A percentile compares a stretch with the other conserved stretches of the same genome.
These are phyloP conservation scores for Kockovaella imperatae DNA, from an alignment of 768 basidiomycete genomes.

Conservation along the genomic window DNA sequence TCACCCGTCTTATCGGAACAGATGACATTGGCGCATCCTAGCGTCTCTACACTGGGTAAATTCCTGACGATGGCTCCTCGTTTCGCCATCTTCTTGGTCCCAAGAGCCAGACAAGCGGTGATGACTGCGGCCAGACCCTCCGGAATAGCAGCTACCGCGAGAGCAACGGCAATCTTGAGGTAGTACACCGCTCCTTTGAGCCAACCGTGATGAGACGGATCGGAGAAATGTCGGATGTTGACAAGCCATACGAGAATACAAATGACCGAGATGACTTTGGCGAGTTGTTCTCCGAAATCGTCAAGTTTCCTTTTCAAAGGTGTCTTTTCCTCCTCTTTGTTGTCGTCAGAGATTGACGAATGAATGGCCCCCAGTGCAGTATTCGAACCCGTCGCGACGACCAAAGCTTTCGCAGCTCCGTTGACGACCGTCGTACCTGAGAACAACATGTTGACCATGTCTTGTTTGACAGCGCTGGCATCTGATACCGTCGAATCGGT, in stretches of 20 bases:
- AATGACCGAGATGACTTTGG: conserved; percentile 94
- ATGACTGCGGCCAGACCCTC: conserved; percentile 98
- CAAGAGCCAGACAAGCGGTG: conserved; percentile 90
- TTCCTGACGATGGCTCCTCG: conserved; percentile 97
- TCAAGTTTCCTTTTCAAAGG: conserved; percentile 95
- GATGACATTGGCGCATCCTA: conserved; percentile 96
- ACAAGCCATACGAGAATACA: conserved; percentile 97
- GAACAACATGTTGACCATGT: conserved; percentile 95
- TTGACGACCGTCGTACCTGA: conserved; percentile 94
- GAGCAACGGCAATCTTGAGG: conserved; percentile 97
- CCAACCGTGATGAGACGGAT: conserved; percentile 81
- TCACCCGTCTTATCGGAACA: conserved; percentile 95
- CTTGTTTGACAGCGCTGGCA: conserved; percentile 81
- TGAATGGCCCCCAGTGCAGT: conserved; percentile 98
- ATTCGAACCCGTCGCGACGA: conserved; percentile 72
- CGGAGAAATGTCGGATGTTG: conserved; percentile 92
- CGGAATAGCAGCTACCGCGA: conserved; percentile 98
- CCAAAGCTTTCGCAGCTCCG: conserved; percentile 77
- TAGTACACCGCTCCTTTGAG: conserved; percentile 96
- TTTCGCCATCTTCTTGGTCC: conserved; percentile 98
- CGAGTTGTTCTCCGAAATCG: conserved; percentile 94
- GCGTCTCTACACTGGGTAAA: conserved; percentile 90
- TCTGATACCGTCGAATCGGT: conserved; percentile 61
- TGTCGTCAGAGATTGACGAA: conserved; percentile 74
- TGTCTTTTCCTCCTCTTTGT: conserved; percentile 87